phyloP scores from a whole-genome alignment of 1,139 yeast genomes.

The Pichia sp. region DNA sequence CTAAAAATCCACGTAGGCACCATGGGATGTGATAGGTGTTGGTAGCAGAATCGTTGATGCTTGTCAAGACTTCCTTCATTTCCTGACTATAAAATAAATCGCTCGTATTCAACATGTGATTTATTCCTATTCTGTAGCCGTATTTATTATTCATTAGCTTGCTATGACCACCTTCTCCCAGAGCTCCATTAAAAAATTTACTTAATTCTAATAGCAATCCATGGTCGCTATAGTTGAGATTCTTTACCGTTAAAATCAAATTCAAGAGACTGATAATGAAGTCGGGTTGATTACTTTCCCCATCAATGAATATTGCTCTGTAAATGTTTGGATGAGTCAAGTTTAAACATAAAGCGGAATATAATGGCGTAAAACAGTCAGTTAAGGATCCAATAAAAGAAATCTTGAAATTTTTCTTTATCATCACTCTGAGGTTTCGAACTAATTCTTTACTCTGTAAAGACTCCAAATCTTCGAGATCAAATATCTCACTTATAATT shows the following conservation, averaged over 20 bases:
- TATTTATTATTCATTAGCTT: conserved; percentile 42
- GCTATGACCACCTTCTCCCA: conserved; percentile 45
- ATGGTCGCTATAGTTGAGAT: conserved; percentile 43
- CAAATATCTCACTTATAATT: conserved; percentile 40
- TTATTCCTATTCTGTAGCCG: conserved; percentile 43
- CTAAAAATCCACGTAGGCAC: conserved; percentile 48
- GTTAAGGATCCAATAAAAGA: conserved; percentile 39
- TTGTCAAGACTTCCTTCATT: conserved; percentile 32
- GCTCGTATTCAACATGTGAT: conserved; percentile 42
- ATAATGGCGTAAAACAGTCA: conserved; percentile 39
- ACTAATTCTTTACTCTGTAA: conserved; percentile 27
- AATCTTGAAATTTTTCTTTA: conserved; percentile 38
- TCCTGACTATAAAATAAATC: conserved; percentile 35
- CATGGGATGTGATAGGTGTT: conserved; percentile 52
- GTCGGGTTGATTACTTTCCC: conserved; percentile 34
- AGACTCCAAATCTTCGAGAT: conserved; percentile 34
- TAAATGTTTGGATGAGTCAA: conserved; percentile 47
- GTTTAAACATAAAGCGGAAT: conserved; percentile 37
- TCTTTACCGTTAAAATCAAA: conserved; percentile 39
- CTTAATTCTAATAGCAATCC: conserved; percentile 46
- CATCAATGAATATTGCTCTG: conserved; percentile 32
- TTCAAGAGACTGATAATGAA: conserved; percentile 41
- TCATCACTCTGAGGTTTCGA: conserved; percentile 29
- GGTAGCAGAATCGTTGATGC: conserved; percentile 39
- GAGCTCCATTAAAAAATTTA: conserved; percentile 39